Evolutionary conservation across 257 asterid species (phyloP), one percentile per base, ranked within the genome.

Genomic region (Jacaranda copaia): DNA sequence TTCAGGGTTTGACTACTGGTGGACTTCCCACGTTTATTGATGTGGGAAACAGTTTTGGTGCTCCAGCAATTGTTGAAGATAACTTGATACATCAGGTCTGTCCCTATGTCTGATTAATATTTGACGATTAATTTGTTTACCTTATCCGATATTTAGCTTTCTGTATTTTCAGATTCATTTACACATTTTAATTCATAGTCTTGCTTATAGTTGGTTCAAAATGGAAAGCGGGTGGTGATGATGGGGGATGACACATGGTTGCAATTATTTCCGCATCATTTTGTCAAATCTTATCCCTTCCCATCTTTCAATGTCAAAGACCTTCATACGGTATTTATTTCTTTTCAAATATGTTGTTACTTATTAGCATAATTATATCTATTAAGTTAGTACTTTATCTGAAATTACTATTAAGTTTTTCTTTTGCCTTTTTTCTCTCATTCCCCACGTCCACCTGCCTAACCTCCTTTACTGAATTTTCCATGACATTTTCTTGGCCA

Each of bases 201-300:
- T 49, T 74, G 70, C 53, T 75, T 83, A 32, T 81, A 93, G 97
- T 77, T 95, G 88, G 97, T 87, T 79, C 89, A 84, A 80, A 95
- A 85, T 88, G 99, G 98, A 78, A 95, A 91, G 78, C 87, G 94
- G 69, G 98, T 93, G 82, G 89, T 89, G 82, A 89, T 95, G 98
- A 95, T 95, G 99, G 99, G 98, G 75, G 99, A 95, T 74, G 99
- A 95, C 79, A 95, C 99, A 5, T 95, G 99, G 99, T 60, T 87
- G 81, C 98, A 95, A 78, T 84, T 95, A 76, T 95, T 95, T 87
- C 99, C 99, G 51, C 60, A 87, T 76, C 98, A 93, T 84, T 95
- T 95, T 58, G 74, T 83, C 66, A 77, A 42, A 74, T 89, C 97
- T 70, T 84, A 90, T 83, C 98, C 99, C 2, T 93, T 87, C 78